Evolutionary conservation across 1,139 yeast genomes (phyloP), one percentile per base, ranked within the genome.

Genomic region (Blastobotrys illinoisensis): DNA sequence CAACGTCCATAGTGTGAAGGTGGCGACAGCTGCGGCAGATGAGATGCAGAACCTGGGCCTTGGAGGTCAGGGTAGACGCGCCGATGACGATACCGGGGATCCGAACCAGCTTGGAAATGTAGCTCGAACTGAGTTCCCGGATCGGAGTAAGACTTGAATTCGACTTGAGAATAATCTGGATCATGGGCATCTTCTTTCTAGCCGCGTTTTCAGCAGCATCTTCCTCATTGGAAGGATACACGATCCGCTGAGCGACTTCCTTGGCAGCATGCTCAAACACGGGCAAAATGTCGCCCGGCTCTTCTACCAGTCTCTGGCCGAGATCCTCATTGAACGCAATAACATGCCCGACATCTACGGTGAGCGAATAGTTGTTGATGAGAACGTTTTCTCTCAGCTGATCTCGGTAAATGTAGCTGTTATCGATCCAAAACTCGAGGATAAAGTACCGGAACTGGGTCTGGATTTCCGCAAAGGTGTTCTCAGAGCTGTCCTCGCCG

Each of bases 31-130:
- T 79, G 60, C 96, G 81, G 72, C 99, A 95, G 77, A 91, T 84
- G 57, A 95, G 75, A 64, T 88, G 93, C 28, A 91, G 82, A 55
- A 77, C 78, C 0, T 96, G 88, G 24, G 98, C 97, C 65, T 95
- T 84, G 2, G 98, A 90, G 32, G 88, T 79, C 56, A 93, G 77
- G 19, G 95, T 93, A 1, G 97, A 88, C 0, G 98, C 88, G 44
- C 95, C 87, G 56, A 95, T 93, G 62, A 95, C 81, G 62, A 95
- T 95, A 47, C 99, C 99, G 45, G 96, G 88, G 43, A 95, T 83
- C 56, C 97, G 79, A 43, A 95, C 95, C 57, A 95, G 85, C 71
- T 88, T 88, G 40, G 97, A 83, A 59, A 95, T 91, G 67, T 88
- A 89, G 50, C 86, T 88, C 1, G 97, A 87, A 67, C 87, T 95